These are phyloP conservation scores for Penicillium lagena DNA, from an alignment of 495 filamentous ascomycete genomes.

Conservation along the genomic window DNA sequence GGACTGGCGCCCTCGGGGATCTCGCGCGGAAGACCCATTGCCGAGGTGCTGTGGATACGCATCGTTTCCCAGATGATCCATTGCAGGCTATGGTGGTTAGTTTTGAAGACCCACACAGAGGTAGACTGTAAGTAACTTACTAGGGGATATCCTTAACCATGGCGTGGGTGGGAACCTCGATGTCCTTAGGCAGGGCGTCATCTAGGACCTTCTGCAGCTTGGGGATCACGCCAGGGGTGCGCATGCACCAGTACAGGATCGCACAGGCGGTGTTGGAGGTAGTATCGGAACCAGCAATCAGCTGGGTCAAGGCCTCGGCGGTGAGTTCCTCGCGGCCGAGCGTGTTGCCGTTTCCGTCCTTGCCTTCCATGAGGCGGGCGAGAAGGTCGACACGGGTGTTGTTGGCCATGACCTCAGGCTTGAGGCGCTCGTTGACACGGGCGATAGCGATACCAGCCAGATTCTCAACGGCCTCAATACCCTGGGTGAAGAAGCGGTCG, in stretches of 20 bases:
- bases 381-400: conserved; percentile 71
- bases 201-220: conserved; percentile 73
- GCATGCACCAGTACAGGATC: conserved; percentile 67
- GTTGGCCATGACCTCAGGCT: conserved; percentile 50
- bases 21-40: conserved; percentile 79
- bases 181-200: conserved; percentile 50
- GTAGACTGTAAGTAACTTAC: conserved; percentile 21
- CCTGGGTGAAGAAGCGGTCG: conserved; percentile 46
- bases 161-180: conserved; percentile 62
- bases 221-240: conserved; percentile 62
- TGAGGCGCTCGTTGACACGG: conserved; percentile 66
- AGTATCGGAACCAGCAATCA: conserved; percentile 88
- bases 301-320: conserved; percentile 81
- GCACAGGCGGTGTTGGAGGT: conserved; percentile 88
- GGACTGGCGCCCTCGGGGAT: conserved; percentile 58
- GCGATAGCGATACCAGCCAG: conserved; percentile 66
- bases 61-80: conserved; percentile 84
- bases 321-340: conserved; percentile 75
- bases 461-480: conserved; percentile 42
- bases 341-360: conserved; percentile 68
- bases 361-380: conserved; percentile 78
- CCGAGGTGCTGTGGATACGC: conserved; percentile 83
- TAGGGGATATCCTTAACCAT: conserved; percentile 73
- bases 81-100: conserved; percentile 42
- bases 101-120: neutral